Evolutionary conservation across 2,329 filamentous ascomycete genomes (phyloP), one percentile per base, ranked within the genome.

Genomic region (Rhynchosporium secalis): DNA sequence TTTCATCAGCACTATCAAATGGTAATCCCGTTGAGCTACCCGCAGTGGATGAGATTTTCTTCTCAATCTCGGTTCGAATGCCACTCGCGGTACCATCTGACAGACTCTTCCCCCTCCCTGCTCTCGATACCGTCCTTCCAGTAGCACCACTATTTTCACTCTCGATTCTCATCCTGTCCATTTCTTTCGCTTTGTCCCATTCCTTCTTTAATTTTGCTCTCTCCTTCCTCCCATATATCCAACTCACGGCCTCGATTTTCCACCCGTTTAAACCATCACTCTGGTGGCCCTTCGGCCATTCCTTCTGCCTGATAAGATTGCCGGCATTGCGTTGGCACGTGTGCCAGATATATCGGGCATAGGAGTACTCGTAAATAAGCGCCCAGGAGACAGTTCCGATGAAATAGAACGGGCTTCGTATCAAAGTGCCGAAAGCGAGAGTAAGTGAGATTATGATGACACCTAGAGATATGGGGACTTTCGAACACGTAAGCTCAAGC

Each of bases 341-440:
- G 15, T 48, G 41, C 56, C 43, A 48, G 2, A 58, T 29, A 7
- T 40, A 13, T 47, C 56, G 56, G 13, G 41, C 29, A 26, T 47
- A 58, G 29, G 56, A 47, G 15, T 58, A 58, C 15, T 58, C 56
- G 38, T 47, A 58, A 12, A 58, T 38, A n/a, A 48, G 12, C n/a
- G 56, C 56, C 43, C 41, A 58, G 20, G 15, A 15, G 26, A 58
- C 31, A 40, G 45, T 40, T 20, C 45, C 47, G 15, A 43, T 4
- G 36, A 58, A 58, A 33, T 48, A 58, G 36, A 58, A 20, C 9
- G 51, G 15, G 6, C 31, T 49, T 46, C 58, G 58, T 3, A 61
- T 41, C 38, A 52, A 56, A 10, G 41, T 48, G 8, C 51, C 55
- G 28, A 66, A 66, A n/a, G 65, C 65, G 20, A 66, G 57, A n/a